Conservation (phyloP, 192 early-diverging fungal genomes). For the Mortierella claussenii region DNA sequence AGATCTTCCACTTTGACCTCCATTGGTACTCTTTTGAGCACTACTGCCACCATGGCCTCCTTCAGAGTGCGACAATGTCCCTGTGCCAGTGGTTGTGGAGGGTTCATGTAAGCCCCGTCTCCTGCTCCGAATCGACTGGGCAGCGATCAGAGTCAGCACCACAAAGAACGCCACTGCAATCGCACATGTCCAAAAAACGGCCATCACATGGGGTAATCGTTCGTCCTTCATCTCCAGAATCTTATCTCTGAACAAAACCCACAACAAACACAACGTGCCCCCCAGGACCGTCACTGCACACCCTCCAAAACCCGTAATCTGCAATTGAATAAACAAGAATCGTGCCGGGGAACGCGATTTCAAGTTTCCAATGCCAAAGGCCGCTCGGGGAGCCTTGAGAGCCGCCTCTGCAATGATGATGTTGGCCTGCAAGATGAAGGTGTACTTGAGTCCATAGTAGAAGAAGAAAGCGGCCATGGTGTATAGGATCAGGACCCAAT, state of each 20-base stretch:
- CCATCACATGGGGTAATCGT: slow-evolving; percentile 21
- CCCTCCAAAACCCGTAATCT: slow-evolving; percentile 46
- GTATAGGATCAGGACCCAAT: slow-evolving; percentile 49
- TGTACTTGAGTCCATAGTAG: slow-evolving; percentile 53
- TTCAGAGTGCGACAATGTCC: slow-evolving; percentile 2
- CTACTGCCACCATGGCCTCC: too few relatives aligned
- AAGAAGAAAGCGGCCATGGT: slow-evolving; percentile 40
- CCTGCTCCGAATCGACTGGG: slow-evolving; percentile 38
- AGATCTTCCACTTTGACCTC: background rate
- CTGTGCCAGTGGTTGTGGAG: slow-evolving; percentile 16
- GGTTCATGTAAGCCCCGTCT: slow-evolving; percentile 25
- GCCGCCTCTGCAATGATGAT: slow-evolving; percentile 50
- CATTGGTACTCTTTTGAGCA: slow-evolving; percentile 15
- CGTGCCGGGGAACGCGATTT: slow-evolving; percentile 42
- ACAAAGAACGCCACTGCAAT: slow-evolving; percentile 39
- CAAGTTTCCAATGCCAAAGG: slow-evolving; percentile 44
- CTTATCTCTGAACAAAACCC: slow-evolving; percentile 29
- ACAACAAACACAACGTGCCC: slow-evolving; percentile 30
- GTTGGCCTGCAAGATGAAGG: slow-evolving; percentile 48
- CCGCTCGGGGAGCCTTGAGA: slow-evolving; percentile 40
- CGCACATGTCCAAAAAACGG: slow-evolving; percentile 40
- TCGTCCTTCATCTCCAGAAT: slow-evolving; percentile 25
- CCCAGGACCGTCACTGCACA: slow-evolving; percentile 32
- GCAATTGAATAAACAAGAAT: slow-evolving; percentile 47
- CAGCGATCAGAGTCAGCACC: slow-evolving; percentile 19